phyloP scores from a whole-genome alignment of 345 rosid genomes.

The Brassica carinata region DNA sequence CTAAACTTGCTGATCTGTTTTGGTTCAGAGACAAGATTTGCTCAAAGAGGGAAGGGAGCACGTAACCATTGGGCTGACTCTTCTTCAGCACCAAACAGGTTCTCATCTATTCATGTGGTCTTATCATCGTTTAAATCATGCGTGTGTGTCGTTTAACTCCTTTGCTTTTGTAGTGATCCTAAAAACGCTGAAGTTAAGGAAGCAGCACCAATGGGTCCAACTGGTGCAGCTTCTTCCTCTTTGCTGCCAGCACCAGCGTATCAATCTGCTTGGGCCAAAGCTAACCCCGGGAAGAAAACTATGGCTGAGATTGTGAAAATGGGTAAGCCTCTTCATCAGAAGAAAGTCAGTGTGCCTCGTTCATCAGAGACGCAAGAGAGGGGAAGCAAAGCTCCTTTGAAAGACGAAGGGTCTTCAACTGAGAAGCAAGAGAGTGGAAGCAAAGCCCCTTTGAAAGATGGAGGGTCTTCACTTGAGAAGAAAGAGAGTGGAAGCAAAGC shows the following conservation, averaged over 20 bases:
- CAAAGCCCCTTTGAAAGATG: constrained; percentile 46
- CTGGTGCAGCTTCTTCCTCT: constrained; percentile 53
- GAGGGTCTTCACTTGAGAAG: constrained; percentile 57
- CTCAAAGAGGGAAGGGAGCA: constrained; percentile 57
- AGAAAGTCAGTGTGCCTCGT: constrained; percentile 12
- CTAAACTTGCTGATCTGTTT: constrained; percentile 9
- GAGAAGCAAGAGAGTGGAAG: constrained; percentile 46
- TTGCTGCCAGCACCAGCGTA: constrained; percentile 51
- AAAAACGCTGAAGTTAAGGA: constrained; percentile 48
- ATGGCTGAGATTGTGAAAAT: constrained; percentile 95
- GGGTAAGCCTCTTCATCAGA: constrained; percentile 63
- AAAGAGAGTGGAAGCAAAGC: constrained; percentile 37
- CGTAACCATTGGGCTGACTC: constrained; percentile 53
- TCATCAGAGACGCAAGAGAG: constrained; percentile 32
- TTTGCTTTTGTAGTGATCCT: constrained; percentile 56
- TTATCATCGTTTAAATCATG: neutral
- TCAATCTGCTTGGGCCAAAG: constrained; percentile 67
- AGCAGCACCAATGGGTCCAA: constrained; percentile 32
- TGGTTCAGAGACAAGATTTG: constrained; percentile 53
- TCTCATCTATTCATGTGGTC: neutral
- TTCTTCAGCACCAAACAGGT: constrained; percentile 58
- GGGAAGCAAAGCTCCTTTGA: constrained; percentile 35
- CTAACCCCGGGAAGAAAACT: constrained; percentile 72
- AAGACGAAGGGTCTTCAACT: constrained; percentile 55
- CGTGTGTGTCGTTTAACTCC: neutral